These are phyloP conservation scores for Plasmodium blacklocki DNA, from an alignment of 169 alveolate species.

Conservation along the genomic window DNA sequence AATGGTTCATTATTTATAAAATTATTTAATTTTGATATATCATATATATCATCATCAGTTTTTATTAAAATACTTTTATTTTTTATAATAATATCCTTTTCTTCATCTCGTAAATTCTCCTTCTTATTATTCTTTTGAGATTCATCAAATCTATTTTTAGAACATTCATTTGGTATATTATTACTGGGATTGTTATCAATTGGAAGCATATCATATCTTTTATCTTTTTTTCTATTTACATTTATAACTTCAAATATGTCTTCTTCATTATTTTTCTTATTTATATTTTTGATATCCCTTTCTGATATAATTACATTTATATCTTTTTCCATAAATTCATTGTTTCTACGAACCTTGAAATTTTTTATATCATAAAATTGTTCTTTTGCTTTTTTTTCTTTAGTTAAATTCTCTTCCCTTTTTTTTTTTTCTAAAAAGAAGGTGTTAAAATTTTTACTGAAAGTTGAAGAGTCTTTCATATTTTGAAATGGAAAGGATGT, in stretches of 20 bases:
- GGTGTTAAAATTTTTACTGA: constrained; percentile 18
- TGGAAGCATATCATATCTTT: neutral
- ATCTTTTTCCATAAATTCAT: constrained; percentile 20
- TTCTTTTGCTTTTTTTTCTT: constrained; percentile 36
- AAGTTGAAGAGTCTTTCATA: constrained; percentile 17
- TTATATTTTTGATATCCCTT: neutral
- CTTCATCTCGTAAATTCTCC: neutral
- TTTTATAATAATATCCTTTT: neutral
- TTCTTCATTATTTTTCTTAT: neutral
- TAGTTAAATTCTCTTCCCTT: constrained; percentile 26
- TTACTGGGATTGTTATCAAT: neutral
- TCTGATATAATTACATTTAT: constrained; percentile 7
- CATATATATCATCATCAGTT: neutral
- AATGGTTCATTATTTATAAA: constrained; percentile 9
- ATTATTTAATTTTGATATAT: neutral
- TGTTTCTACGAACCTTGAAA: constrained; percentile 22
- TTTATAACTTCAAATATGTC: neutral
- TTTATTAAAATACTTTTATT: neutral
- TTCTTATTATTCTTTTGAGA: neutral
- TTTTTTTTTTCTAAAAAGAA: constrained; percentile 11
- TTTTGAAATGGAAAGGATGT: neutral
- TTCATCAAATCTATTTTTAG: neutral
- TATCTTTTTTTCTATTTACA: neutral
- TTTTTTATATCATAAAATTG: constrained; percentile 11
- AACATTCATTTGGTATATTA: neutral